Base-by-base conservation (phyloP, 208 protist genomes). In the Herpetomonas samuelpessoai region DNA sequence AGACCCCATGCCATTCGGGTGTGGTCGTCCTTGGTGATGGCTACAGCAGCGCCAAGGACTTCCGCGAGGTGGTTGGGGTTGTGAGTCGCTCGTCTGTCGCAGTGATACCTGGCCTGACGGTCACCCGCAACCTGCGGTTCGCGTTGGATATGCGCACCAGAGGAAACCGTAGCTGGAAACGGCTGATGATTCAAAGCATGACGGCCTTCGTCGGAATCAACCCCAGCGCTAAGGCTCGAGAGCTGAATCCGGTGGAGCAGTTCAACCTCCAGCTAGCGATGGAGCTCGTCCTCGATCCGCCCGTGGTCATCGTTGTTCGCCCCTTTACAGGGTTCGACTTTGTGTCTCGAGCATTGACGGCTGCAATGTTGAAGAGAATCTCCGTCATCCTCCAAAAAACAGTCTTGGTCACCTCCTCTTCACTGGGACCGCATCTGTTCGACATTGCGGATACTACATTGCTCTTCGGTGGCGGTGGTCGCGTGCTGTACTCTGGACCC, bases 221-320 rank as follows among this genome's bases (percentile, higher is more conserved):
- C 46, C 51, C 60, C 2, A 19, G n/a, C n/a, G 67, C 62, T 4
- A 66, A 44, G 46, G 62, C 79, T 1, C 54, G 51, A 25, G 61
- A 62, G 21, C 67, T 89, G 14, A 66, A 56, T 19, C 54, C 55
- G 52, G 60, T 57, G 47, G 79, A 79, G 58, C 48, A 48, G 54
- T 79, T 89, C 46, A 67, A 72, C 22, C 66, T 89, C 60, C 68
- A 66, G 57, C 54, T 89, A 31, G 82, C 71, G 1, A 71, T 86
- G 65, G 82, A 89, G 69, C 61, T 89, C 26, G 65, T 81, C 21
- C 68, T 80, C 30, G 79, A 89, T 58, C 66, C 79, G 26, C 74
- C 82, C 16, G 61, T 80, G 21, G 54, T 89, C 25, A 55, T 85
- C 24, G 60, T 74, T 16, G 58, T 56, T 6, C 75, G 81, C 45